phyloP scores from a whole-genome alignment of 768 basidiomycete genomes.

The Suillus subluteus region DNA sequence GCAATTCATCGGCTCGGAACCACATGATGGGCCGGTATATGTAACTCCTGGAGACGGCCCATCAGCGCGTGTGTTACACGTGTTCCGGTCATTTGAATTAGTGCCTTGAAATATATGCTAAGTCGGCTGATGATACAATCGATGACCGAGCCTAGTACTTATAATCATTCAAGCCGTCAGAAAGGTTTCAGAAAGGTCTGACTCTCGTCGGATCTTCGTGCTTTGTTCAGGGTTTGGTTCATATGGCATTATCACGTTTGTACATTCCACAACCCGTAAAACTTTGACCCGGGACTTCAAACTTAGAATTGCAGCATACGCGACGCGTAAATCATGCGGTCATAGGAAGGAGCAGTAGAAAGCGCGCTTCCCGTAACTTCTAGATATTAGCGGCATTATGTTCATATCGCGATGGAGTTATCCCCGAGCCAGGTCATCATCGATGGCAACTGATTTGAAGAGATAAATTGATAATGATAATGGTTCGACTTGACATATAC shows the following conservation, averaged over 20 bases:
- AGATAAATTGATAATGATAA: not conserved
- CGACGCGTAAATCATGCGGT: constrained; percentile 1
- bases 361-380: constrained; percentile 1
- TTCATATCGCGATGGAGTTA: constrained; percentile 2
- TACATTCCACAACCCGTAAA: not conserved
- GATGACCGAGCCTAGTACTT: constrained; percentile 3
- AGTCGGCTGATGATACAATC: not conserved
- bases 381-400: constrained; percentile 3
- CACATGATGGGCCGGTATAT: not conserved
- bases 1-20: constrained; percentile 6
- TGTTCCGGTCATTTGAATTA: constrained; percentile 12
- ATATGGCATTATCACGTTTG: not conserved
- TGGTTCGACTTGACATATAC: not conserved
- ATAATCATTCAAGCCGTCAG: constrained; percentile 2
- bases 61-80: constrained; percentile 8
- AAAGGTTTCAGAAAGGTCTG: not conserved
- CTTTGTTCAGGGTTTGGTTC: not conserved
- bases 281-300: not conserved
- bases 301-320: not conserved
- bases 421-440: not conserved
- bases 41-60: constrained; percentile 3
- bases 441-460: constrained; percentile 6
- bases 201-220: not conserved
- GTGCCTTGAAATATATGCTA: constrained; percentile 1
- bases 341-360: constrained; percentile 1